Evolutionary conservation across 2,329 filamentous ascomycete species (phyloP).

Genomic region (Bipolaris sorokiniana): DNA sequence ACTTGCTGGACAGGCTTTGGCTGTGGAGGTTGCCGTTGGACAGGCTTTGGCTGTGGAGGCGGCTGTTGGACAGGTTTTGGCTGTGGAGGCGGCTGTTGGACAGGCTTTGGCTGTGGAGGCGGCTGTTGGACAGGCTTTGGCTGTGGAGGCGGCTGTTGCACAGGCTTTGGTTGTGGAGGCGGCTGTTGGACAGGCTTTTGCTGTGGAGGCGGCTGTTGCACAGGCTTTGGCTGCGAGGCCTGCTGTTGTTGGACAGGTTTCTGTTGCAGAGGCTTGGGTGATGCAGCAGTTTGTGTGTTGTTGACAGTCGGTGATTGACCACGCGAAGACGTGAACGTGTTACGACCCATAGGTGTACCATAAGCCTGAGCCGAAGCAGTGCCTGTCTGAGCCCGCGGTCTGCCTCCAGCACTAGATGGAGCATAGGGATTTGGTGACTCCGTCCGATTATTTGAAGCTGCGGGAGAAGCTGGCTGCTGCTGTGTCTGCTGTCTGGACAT

Average conservation of each 20-base stretch:
- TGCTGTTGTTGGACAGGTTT: neutral
- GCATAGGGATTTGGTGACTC: conserved; percentile 69
- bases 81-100: conserved; percentile 3
- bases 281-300: conserved; percentile 49
- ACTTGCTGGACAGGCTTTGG: conserved; percentile 2
- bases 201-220: neutral
- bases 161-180: neutral
- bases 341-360: conserved; percentile 38
- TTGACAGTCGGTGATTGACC: conserved; percentile 49
- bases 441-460: conserved; percentile 24
- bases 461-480: conserved; percentile 16
- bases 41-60: neutral
- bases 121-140: neutral
- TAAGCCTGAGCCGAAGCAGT: conserved; percentile 44
- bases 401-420: conserved; percentile 36
- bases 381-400: conserved; percentile 49
- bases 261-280: conserved; percentile 41
- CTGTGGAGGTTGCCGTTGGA: neutral
- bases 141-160: neutral
- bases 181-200: neutral
- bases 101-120: neutral
- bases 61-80: neutral
- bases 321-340: conserved; percentile 48
- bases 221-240: neutral
- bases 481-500: conserved; percentile 11